Evolutionary conservation across 768 basidiomycete species (phyloP).

Genomic region (Candolleomyces eurysporus): DNA sequence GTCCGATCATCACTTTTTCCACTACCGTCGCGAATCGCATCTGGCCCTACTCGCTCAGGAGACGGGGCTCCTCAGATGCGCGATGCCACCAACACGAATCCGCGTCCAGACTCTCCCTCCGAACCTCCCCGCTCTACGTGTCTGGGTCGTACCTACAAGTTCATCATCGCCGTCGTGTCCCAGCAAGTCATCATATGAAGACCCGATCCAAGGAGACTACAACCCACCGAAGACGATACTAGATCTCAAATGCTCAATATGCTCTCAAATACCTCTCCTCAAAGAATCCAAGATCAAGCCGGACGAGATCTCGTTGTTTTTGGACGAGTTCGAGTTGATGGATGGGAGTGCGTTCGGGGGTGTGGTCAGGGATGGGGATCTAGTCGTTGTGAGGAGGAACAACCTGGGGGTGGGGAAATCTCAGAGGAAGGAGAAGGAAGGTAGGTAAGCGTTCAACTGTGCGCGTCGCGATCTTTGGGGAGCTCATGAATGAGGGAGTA

Average conservation of each 20-base stretch:
- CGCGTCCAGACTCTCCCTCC: conserved; percentile 47
- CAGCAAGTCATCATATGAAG: neutral
- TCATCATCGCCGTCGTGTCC: too few relatives aligned
- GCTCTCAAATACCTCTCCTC: conserved; percentile 30
- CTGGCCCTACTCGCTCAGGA: too few relatives aligned
- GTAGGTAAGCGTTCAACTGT: neutral
- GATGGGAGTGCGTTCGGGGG: conserved; percentile 32
- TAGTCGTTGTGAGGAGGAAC: conserved; percentile 34
- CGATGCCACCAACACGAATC: conserved; percentile 41
- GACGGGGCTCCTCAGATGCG: too few relatives aligned
- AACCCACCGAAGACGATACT: conserved; percentile 19
- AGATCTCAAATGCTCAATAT: conserved; percentile 39
- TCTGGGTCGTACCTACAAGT: conserved; percentile 42
- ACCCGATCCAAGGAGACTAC: too few relatives aligned
- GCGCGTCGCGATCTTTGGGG: neutral
- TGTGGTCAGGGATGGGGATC: conserved; percentile 49
- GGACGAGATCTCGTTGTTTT: conserved; percentile 26
- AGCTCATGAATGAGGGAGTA: neutral
- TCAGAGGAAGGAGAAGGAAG: neutral
- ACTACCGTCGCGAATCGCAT: too few relatives aligned
- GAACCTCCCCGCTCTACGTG: conserved; percentile 43
- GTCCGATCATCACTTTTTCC: too few relatives aligned
- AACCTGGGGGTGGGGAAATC: too few relatives aligned
- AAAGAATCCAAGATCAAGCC: conserved; percentile 18
- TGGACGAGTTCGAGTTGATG: conserved; percentile 51